A percentile compares a stretch with the other conserved stretches of the same genome.
These are phyloP conservation scores for Dictyostelium brefeldianum DNA, from an alignment of 78 protist genomes.

Conservation along the genomic window DNA sequence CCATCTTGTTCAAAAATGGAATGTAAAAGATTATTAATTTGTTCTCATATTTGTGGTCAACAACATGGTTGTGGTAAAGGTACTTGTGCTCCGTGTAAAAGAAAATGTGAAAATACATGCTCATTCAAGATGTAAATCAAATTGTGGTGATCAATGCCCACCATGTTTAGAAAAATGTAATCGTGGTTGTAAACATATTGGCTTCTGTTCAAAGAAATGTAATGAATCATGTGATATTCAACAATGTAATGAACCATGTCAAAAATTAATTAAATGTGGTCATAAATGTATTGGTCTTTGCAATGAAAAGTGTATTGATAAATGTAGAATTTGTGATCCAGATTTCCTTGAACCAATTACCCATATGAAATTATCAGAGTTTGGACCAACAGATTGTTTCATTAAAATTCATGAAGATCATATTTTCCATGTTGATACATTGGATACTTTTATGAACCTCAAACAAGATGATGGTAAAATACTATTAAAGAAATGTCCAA, in stretches of 20 bases:
- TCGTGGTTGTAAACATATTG: slow-evolving; percentile 56
- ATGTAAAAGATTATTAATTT: slow-evolving; percentile 20
- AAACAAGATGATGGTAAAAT: slow-evolving; percentile 1
- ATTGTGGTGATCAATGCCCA: slow-evolving; percentile 54
- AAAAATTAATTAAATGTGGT: slow-evolving; percentile 45
- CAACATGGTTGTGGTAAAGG: slow-evolving; percentile 10
- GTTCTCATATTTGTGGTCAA: slow-evolving; percentile 25
- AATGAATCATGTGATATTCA: slow-evolving; percentile 49
- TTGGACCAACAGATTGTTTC: slow-evolving; percentile 1
- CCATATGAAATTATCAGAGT: slow-evolving; percentile 23
- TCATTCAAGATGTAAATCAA: slow-evolving; percentile 41
- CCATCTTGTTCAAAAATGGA: slow-evolving; percentile 15
- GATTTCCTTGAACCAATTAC: neutral
- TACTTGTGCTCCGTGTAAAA: slow-evolving; percentile 36
- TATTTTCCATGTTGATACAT: neutral
- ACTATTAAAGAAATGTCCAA: slow-evolving; percentile 36
- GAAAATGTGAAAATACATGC: slow-evolving; percentile 29
- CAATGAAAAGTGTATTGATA: slow-evolving; percentile 76
- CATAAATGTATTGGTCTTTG: slow-evolving; percentile 71
- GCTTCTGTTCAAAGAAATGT: slow-evolving; percentile 63
- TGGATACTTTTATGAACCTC: slow-evolving; percentile 22
- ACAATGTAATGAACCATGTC: slow-evolving; percentile 50
- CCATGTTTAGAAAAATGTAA: slow-evolving; percentile 79
- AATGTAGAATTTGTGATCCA: slow-evolving; percentile 38
- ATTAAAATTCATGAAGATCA: slow-evolving; percentile 12